Percentiles rank a stretch among this genome's conserved stretches.
These are phyloP conservation scores for Cladosporium sp. DNA, from an alignment of 2,329 filamentous ascomycete species.

Conservation along the genomic window DNA sequence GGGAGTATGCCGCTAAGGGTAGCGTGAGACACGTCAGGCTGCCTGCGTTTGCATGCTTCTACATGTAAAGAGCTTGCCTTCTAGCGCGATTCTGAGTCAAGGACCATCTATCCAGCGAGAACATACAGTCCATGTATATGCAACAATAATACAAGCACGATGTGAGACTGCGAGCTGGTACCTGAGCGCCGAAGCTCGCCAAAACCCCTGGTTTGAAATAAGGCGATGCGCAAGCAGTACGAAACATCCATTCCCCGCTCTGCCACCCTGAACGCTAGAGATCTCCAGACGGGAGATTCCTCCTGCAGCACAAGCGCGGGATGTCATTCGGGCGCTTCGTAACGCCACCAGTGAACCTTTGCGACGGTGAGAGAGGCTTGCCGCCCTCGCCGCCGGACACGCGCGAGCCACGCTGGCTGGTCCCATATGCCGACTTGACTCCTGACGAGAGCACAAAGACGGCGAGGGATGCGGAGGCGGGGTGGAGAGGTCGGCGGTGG, in stretches of 20 bases:
- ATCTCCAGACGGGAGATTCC: conserved; percentile 7
- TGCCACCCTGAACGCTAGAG: neutral
- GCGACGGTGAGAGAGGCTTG: conserved; percentile 1
- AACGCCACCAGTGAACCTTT: conserved; percentile 3
- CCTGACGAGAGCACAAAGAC: conserved; percentile 13
- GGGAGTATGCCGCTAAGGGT: neutral
- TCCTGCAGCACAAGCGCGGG: conserved; percentile 8
- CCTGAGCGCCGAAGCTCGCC: neutral
- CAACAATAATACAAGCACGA: neutral
- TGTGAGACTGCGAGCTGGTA: neutral
- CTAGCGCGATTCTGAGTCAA: neutral
- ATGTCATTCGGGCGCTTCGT: conserved; percentile 3
- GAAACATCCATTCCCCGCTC: neutral
- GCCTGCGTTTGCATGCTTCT: neutral
- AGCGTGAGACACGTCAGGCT: conserved; percentile 4
- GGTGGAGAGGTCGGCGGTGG: conserved; percentile 10
- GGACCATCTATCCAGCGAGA: neutral
- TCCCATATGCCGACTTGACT: conserved; percentile 3
- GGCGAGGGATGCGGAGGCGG: conserved; percentile 11
- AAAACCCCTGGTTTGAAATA: neutral
- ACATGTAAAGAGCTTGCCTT: neutral
- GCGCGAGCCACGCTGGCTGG: neutral
- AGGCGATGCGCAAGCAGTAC: neutral
- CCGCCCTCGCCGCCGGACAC: conserved; percentile 1
- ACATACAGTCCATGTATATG: neutral